Conservation (phyloP, 2,329 filamentous ascomycete species). For the Claviceps monticola region DNA sequence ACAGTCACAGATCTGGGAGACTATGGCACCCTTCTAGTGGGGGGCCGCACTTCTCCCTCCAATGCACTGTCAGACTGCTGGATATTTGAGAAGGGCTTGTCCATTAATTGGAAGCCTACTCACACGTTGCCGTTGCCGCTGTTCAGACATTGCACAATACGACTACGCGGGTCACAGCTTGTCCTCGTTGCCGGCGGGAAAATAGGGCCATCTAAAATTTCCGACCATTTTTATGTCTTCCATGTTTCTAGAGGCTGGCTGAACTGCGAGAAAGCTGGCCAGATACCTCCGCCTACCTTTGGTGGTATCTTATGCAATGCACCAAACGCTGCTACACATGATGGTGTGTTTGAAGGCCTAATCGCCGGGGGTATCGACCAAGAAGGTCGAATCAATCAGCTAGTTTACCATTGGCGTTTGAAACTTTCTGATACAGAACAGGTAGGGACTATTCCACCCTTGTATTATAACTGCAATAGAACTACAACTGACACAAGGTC, state of each 20-base stretch:
- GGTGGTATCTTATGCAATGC: slow-evolving; percentile 27
- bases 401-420: slow-evolving; percentile 49
- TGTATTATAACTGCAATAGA: background rate
- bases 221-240: slow-evolving; percentile 41
- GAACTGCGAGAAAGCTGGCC: slow-evolving; percentile 24
- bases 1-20: slow-evolving; percentile 53
- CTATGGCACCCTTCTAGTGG: slow-evolving; percentile 49
- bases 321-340: slow-evolving; percentile 7
- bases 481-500: background rate
- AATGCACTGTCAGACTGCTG: slow-evolving; percentile 60
- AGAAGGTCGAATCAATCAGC: slow-evolving; percentile 47
- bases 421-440: background rate
- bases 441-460: background rate
- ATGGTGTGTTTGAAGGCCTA: slow-evolving; percentile 39
- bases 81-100: slow-evolving; percentile 43
- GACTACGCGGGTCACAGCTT: slow-evolving; percentile 31
- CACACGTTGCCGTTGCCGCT: slow-evolving; percentile 55
- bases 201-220: slow-evolving; percentile 30
- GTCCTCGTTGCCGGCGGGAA: slow-evolving; percentile 52
- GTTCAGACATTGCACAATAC: slow-evolving; percentile 59
- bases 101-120: slow-evolving; percentile 45
- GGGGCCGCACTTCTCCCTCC: slow-evolving; percentile 66
- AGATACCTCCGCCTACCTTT: slow-evolving; percentile 25
- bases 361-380: slow-evolving; percentile 57
- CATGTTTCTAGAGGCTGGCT: slow-evolving; percentile 33